Evolutionary conservation across 176 grass and related monocot species (phyloP), one percentile per base, ranked within the genome.

Genomic region (Pharus latifolius): DNA sequence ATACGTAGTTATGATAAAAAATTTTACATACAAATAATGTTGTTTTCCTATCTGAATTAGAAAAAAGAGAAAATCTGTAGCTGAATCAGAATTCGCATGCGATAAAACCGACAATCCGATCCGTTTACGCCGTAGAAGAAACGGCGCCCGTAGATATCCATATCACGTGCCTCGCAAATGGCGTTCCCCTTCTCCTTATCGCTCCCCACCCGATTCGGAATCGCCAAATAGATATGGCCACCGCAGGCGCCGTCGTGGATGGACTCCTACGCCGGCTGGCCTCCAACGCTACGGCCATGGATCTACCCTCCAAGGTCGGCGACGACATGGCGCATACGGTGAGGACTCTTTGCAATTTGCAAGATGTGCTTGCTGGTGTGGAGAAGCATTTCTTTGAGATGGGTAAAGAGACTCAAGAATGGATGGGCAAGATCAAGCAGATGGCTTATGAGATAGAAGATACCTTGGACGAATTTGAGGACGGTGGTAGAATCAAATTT

Each of bases 371-470:
- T 19, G 1, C 2, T 12, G 34, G 19, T 2, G 26, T 63, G 26
- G 67, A 72, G 4, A 32, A 2, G 15, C 17, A 37, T 11, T 24
- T 16, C 20, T 60, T 60, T 23, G 24, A 20, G 54, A 35, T 3
- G 16, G 28, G 10, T 18, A 2, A 2, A 16, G 49, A 73, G 20
- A 15, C 6, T 14, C 78, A 56, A 29, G 78, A 80, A 1, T 80
- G 78, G 78, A 73, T 73, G 68, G 16, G 28, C 26, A 55, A 73
- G 22, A 73, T 80, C 38, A 80, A 35, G 41, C 68, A 48, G 48
- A 27, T 73, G 5, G 38, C 50, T 2, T 29, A 47, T 19, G 68
- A 29, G 10, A 19, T 54, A 6, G 59, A 80, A 3, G 22, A 73
- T 65, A 10, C 73, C 0, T 7, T 80, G 10, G 78, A 80, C 19